Base-by-base conservation (phyloP, 176 grass and related monocot genomes). In the Thinopyrum elongatum region DNA sequence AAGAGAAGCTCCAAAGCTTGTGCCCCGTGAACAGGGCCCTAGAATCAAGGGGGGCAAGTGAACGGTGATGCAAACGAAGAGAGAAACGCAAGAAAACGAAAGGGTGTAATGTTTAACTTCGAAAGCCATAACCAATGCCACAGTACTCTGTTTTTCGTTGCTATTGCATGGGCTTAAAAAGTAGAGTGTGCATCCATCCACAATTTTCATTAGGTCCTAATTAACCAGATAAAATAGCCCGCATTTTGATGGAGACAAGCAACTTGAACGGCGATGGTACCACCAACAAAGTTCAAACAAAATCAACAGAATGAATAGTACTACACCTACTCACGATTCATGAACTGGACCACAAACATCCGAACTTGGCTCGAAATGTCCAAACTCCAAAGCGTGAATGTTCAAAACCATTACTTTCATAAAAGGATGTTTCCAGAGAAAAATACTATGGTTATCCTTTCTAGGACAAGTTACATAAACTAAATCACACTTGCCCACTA, bases 11-110 rank as follows among this genome's bases (percentile, higher is more conserved):
- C 91, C 88, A 84, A 90, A 90, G 81, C 47, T 59, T 90, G 70
- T 23, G 82, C 83, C 75, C 85, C 29, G 63, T 76, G 82, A 94
- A 94, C 94, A 97, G 67, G 87, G 90, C 81, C 89, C 94, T 90
- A 81, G 80, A 92, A 94, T 88, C 78, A 90, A 80, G 92, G 90
- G 92, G 89, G 59, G 9, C 72, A 29, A 42, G 72, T 75, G 72
- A 80, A 30, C 1, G 34, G 44, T 79, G 82, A 84, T 27, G 63
- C 63, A 76, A 64, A 90, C 36, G 9, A 63, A 84, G 72, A 87
- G 76, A 70, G 72, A 29, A 38, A 82, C 25, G 80, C 30, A 44
- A 83, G 66, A 83, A 79, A 65, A 38, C 6, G 27, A 59, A 28
- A 68, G 34, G 42, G 42, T 61, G 27, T 31, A 47, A 38, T 61